These are phyloP conservation scores for Alternaria conjuncta DNA, from an alignment of 2,329 filamentous ascomycete genomes.

Conservation along the genomic window DNA sequence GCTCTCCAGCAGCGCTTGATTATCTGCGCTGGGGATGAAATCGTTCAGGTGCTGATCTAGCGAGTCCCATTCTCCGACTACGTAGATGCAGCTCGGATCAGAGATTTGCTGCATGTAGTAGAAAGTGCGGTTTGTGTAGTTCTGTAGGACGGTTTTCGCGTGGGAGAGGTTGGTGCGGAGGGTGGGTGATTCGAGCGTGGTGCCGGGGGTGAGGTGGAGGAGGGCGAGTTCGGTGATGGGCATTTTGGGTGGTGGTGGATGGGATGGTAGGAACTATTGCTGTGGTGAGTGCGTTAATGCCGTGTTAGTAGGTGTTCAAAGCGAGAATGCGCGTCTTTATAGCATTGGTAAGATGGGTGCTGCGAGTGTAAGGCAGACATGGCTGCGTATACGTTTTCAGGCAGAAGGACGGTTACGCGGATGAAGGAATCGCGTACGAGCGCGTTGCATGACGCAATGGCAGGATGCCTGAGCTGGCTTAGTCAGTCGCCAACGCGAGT, in stretches of 20 bases:
- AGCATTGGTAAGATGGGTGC: background rate
- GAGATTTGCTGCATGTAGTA: conserved; percentile 54
- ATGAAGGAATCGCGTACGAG: background rate
- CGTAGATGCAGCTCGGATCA: conserved; percentile 51
- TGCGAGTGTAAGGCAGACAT: background rate
- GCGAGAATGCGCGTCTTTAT: background rate
- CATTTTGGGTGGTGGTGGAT: conserved; percentile 31
- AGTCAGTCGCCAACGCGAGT: background rate
- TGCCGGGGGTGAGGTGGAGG: conserved; percentile 44
- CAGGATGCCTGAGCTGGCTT: background rate
- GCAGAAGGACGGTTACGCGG: background rate
- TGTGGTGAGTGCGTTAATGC: background rate
- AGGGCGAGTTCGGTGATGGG: conserved; percentile 56
- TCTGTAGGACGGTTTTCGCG: conserved; percentile 49
- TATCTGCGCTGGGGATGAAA: conserved; percentile 53
- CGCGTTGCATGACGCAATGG: background rate
- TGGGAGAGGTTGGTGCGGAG: conserved; percentile 42
- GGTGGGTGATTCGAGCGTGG: conserved; percentile 21
- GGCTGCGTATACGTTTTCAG: background rate
- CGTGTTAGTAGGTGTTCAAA: background rate
- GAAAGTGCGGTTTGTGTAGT: conserved; percentile 47
- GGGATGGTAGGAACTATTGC: background rate
- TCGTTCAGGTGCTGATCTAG: conserved; percentile 50
- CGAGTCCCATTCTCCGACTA: conserved; percentile 56
- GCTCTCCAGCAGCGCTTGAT: conserved; percentile 49